Evolutionary conservation across 1,284 basidiomycete genomes (phyloP).

Genomic region (Ceraceosorus guamensis): DNA sequence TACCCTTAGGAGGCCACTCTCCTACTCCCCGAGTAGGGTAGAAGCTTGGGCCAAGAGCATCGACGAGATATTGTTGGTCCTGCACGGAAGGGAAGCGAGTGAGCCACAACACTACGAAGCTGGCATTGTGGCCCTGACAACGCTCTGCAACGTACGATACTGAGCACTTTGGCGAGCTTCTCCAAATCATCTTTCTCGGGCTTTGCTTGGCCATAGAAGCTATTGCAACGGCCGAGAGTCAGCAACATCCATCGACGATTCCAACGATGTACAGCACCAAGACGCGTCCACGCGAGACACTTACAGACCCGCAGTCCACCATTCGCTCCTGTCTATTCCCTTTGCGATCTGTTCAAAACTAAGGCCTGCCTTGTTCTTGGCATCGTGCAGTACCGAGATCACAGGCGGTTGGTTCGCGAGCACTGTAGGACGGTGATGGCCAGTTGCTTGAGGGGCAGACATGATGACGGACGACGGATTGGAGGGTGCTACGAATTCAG

Average conservation of each 20-base stretch:
- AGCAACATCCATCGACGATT: too few relatives aligned
- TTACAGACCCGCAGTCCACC: constrained; percentile 31
- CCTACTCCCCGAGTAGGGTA: constrained; percentile 34
- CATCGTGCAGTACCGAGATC: constrained; percentile 26
- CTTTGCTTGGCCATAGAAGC: constrained; percentile 44
- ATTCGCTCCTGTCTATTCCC: constrained; percentile 28
- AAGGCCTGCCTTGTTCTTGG: constrained; percentile 24
- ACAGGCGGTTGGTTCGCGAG: constrained; percentile 26
- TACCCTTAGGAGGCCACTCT: constrained; percentile 31
- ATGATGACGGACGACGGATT: too few relatives aligned
- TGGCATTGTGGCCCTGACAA: too few relatives aligned
- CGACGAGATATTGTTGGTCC: constrained; percentile 14
- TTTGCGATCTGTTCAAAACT: constrained; percentile 32
- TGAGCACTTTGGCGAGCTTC: constrained; percentile 21
- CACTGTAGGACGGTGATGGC: constrained; percentile 9
- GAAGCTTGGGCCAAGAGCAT: constrained; percentile 26
- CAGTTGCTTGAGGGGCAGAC: neutral
- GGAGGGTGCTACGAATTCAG: neutral
- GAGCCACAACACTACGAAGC: too few relatives aligned
- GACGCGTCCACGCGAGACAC: too few relatives aligned
- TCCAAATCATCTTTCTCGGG: constrained; percentile 25
- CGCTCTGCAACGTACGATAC: constrained; percentile 14
- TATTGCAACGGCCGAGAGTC: too few relatives aligned
- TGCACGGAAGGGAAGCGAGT: too few relatives aligned
- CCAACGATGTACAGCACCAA: too few relatives aligned